phyloP scores from a whole-genome alignment of 2,329 filamentous ascomycete genomes.

The Neopestalotiopsis sp. region DNA sequence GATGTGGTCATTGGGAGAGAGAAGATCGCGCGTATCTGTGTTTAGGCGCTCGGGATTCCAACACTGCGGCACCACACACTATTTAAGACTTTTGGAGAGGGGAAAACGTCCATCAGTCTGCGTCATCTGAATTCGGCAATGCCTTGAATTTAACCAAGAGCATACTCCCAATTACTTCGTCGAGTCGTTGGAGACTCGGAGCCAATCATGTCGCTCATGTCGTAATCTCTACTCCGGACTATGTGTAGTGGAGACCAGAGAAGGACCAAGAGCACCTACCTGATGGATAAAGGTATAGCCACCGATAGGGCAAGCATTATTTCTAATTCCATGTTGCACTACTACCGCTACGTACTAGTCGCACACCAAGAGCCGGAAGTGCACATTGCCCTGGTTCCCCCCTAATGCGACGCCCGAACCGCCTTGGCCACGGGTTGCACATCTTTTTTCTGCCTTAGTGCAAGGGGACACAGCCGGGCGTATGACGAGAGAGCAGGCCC shows the following conservation, averaged over 20 bases:
- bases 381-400: too few species aligned
- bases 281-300: conserved; percentile 1
- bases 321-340: too few species aligned
- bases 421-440: too few species aligned
- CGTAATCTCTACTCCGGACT: neutral
- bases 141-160: neutral
- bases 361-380: too few species aligned
- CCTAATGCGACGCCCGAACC: too few species aligned
- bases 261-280: neutral
- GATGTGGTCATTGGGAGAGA: neutral
- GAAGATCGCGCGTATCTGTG: neutral
- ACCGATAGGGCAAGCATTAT: neutral
- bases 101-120: neutral
- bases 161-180: neutral
- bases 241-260: neutral
- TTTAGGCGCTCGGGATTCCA: neutral
- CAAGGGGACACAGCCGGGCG: neutral
- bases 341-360: too few species aligned
- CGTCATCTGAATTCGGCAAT: neutral
- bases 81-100: neutral
- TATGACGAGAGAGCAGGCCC: neutral
- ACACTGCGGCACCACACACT: neutral
- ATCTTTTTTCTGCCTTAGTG: too few species aligned
- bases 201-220: neutral
- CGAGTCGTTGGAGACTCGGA: neutral